These are phyloP conservation scores for Globisporangium irregulare DNA, from an alignment of 352 stramenopile genomes.

Conservation along the genomic window DNA sequence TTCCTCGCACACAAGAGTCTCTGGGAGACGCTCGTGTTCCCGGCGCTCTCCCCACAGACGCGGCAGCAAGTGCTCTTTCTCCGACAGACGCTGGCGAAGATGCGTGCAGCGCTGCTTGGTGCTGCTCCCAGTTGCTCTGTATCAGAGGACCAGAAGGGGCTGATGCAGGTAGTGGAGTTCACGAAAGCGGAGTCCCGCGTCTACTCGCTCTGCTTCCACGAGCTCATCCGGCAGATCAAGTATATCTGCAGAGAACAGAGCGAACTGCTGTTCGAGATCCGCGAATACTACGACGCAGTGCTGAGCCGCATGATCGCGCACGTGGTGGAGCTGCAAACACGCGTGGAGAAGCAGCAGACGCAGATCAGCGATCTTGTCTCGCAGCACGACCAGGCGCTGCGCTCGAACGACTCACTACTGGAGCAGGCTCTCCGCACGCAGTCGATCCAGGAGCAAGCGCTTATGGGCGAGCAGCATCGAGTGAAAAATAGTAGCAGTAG, in stretches of 20 bases:
- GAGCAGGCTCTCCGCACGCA: conserved; percentile 13
- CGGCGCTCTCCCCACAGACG: conserved; percentile 55
- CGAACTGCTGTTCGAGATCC: conserved; percentile 60
- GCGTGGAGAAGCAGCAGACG: conserved; percentile 29
- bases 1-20: conserved; percentile 28
- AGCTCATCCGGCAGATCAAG: conserved; percentile 70
- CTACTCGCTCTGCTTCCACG: conserved; percentile 75
- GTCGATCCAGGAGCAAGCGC: not conserved
- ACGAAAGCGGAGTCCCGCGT: conserved; percentile 53
- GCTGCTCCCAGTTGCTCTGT: not conserved
- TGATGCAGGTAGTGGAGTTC: conserved; percentile 31
- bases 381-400: conserved; percentile 14
- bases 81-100: conserved; percentile 52
- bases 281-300: conserved; percentile 42
- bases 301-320: conserved; percentile 26
- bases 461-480: not conserved
- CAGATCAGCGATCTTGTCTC: conserved; percentile 19
- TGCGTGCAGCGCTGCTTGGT: conserved; percentile 26
- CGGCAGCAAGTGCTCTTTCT: conserved; percentile 71
- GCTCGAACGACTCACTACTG: conserved; percentile 25
- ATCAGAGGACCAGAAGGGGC: not conserved
- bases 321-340: conserved; percentile 14
- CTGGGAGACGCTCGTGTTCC: conserved; percentile 80
- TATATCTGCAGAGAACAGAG: conserved; percentile 79
- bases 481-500: not conserved